Conservation (phyloP, 352 stramenopile genomes). For the Globisporangium mamillatum region DNA sequence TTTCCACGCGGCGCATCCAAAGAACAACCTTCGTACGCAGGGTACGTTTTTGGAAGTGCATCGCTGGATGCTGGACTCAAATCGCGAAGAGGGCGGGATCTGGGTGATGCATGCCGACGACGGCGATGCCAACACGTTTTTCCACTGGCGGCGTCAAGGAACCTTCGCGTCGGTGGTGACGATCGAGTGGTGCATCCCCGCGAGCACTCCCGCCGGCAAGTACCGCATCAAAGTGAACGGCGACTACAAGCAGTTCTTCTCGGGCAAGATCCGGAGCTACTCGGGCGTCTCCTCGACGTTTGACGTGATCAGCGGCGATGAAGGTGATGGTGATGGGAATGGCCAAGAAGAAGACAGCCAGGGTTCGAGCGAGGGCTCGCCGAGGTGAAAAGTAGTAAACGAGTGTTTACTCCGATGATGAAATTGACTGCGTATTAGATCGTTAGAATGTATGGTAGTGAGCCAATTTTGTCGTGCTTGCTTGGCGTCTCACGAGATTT, state of each 20-base stretch:
- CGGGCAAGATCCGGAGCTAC: conserved; percentile 41
- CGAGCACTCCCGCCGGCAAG: conserved; percentile 35
- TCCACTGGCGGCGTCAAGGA: conserved; percentile 67
- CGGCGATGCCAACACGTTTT: conserved; percentile 69
- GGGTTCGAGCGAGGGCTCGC: background rate
- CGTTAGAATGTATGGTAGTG: background rate
- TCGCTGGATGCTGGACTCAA: conserved; percentile 47
- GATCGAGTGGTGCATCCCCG: conserved; percentile 67
- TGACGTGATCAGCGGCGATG: conserved; percentile 23
- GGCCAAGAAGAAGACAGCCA: background rate
- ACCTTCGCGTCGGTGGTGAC: conserved; percentile 67
- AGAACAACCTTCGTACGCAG: conserved; percentile 79
- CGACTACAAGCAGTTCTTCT: conserved; percentile 74
- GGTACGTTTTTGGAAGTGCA: conserved; percentile 80
- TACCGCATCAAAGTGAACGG: conserved; percentile 84
- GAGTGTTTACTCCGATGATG: background rate
- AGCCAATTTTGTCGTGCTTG: background rate
- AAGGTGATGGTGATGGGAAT: background rate
- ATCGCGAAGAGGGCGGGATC: conserved; percentile 34
- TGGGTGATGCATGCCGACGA: conserved; percentile 79
- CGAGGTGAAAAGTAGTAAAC: background rate
- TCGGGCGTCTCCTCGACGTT: conserved; percentile 62
- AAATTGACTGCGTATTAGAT: background rate
- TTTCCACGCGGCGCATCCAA: conserved; percentile 78
- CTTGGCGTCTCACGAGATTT: background rate